These are phyloP conservation scores for Lentinula raphanica DNA, from an alignment of 768 basidiomycete species.

Conservation along the genomic window DNA sequence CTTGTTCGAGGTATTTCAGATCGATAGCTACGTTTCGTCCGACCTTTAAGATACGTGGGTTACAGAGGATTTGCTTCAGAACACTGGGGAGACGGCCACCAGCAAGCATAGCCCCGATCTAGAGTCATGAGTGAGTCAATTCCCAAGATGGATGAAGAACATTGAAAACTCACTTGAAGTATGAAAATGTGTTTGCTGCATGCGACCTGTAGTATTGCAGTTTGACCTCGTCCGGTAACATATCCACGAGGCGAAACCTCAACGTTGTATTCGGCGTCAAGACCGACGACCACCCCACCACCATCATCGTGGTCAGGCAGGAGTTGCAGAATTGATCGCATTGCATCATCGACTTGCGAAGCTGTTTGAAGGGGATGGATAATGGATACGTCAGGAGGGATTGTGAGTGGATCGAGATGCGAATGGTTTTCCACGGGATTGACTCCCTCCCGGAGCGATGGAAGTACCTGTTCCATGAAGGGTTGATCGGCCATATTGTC, in stretches of 20 bases:
- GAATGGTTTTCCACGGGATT: too few relatives aligned
- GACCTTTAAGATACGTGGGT: not conserved
- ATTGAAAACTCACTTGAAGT: constrained; percentile 12
- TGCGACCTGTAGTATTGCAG: constrained; percentile 19
- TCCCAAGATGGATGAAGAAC: not conserved
- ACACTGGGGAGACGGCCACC: not conserved
- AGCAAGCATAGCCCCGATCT: not conserved
- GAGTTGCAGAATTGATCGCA: too few relatives aligned
- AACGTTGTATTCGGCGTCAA: constrained; percentile 23
- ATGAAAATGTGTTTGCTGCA: constrained; percentile 16
- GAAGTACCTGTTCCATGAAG: too few relatives aligned
- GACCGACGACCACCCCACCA: constrained; percentile 19
- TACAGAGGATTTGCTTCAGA: not conserved
- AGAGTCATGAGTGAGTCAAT: not conserved
- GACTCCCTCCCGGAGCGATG: too few relatives aligned
- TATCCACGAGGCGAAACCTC: constrained; percentile 13
- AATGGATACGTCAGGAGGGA: too few relatives aligned
- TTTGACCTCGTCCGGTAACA: constrained; percentile 12
- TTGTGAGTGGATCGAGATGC: too few relatives aligned
- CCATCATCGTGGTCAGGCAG: too few relatives aligned
- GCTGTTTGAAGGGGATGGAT: too few relatives aligned
- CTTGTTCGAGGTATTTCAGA: not conserved
- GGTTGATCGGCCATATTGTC: too few relatives aligned
- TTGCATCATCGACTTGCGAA: too few relatives aligned
- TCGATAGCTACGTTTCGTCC: not conserved